Conservation (phyloP, 1,284 basidiomycete genomes). For the Tilletia indica region DNA sequence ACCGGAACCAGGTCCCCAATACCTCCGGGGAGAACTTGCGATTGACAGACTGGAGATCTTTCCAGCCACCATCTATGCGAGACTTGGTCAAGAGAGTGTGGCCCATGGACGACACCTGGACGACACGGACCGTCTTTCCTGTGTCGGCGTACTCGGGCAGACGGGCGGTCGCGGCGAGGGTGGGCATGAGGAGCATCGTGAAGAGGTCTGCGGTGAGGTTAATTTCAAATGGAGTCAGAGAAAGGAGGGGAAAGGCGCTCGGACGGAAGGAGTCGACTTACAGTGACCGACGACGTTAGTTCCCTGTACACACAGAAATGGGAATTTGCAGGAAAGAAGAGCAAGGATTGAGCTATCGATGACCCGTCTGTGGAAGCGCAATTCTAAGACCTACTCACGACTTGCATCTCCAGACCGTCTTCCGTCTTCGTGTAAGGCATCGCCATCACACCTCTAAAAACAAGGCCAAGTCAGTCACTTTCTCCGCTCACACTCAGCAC, state of each 20-base stretch:
- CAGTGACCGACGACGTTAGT: conserved; percentile 47
- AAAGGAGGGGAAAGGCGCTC: too few species aligned
- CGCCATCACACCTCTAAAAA: conserved; percentile 38
- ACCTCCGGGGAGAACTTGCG: conserved; percentile 35
- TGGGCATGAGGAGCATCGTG: conserved; percentile 17
- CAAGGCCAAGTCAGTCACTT: too few species aligned
- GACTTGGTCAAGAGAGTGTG: conserved; percentile 19
- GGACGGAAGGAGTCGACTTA: neutral
- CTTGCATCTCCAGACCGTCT: conserved; percentile 47
- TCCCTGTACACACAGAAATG: neutral
- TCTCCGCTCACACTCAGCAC: too few species aligned
- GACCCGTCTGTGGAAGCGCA: neutral
- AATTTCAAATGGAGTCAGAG: neutral
- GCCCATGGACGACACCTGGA: conserved; percentile 37
- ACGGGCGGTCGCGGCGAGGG: conserved; percentile 33
- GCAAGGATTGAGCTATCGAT: neutral
- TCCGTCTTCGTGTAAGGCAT: conserved; percentile 27
- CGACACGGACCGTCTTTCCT: conserved; percentile 30
- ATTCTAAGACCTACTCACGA: conserved; percentile 14
- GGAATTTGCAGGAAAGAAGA: neutral
- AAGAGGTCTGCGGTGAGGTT: neutral
- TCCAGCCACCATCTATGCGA: conserved; percentile 29
- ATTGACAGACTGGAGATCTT: conserved; percentile 35
- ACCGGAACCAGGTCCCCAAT: conserved; percentile 31
- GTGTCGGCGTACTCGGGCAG: conserved; percentile 35